A percentile compares a stretch with the other conserved stretches of the same genome.
Conservation (phyloP, 768 basidiomycete genomes). For the Clitopilus hobsonii region DNA sequence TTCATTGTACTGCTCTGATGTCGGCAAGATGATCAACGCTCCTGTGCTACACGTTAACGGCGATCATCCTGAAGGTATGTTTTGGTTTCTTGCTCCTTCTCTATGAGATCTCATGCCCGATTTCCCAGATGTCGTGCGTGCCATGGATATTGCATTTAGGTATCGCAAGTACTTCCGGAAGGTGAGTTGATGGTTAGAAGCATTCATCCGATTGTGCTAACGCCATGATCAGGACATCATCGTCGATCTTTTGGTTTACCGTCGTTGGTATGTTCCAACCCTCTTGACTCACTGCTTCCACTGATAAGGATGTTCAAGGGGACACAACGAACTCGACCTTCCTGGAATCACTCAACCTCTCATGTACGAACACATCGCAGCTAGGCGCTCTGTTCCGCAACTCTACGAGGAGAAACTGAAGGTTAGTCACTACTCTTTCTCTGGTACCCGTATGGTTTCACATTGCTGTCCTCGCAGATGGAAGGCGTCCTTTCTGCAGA, state of each 20-base stretch:
- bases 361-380: conserved; percentile 87
- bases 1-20: conserved; percentile 82
- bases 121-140: conserved; percentile 68
- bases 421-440: conserved; percentile 30
- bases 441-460: background rate
- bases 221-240: conserved; percentile 61
- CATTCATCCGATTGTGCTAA: background rate
- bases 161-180: conserved; percentile 87
- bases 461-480: conserved; percentile 25
- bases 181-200: conserved; percentile 22
- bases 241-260: conserved; percentile 84
- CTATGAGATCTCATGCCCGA: background rate
- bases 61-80: conserved; percentile 79
- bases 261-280: conserved; percentile 59
- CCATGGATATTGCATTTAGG: conserved; percentile 83
- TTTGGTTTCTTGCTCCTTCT: background rate
- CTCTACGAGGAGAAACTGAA: conserved; percentile 78
- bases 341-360: conserved; percentile 83
- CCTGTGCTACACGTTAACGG: conserved; percentile 91
- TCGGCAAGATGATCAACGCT: conserved; percentile 87
- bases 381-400: conserved; percentile 71
- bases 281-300: background rate
- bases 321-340: conserved; percentile 85
- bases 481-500: conserved; percentile 50
- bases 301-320: conserved; percentile 20